Evolutionary conservation across 805 yeast genomes (phyloP).

Genomic region (Cyberlindnera mississippiensis): DNA sequence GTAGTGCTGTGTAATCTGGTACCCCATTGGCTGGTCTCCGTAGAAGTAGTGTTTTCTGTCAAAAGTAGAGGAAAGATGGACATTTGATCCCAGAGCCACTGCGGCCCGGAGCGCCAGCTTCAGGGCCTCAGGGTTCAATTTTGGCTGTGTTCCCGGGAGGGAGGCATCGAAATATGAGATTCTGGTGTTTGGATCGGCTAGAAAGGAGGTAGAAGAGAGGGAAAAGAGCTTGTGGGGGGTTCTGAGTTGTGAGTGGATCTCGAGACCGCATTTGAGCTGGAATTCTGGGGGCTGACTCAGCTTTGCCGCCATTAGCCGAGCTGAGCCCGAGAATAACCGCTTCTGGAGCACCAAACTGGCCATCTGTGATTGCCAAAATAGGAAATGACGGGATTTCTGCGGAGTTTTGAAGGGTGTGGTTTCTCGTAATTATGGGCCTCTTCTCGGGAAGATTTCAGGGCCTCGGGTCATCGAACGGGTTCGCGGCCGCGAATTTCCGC

Average conservation of each 20-base stretch:
- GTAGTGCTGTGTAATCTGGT: conserved; percentile 89
- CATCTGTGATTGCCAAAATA: too few relatives aligned
- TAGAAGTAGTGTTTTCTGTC: conserved; percentile 96
- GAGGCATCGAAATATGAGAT: conserved; percentile 80
- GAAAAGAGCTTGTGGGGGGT: conserved; percentile 79
- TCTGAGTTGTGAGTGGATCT: conserved; percentile 85
- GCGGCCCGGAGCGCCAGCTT: conserved; percentile 70
- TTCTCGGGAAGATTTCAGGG: too few relatives aligned
- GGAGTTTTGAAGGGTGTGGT: too few relatives aligned
- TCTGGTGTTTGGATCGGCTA: conserved; percentile 58
- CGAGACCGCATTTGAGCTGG: conserved; percentile 77
- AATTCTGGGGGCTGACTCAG: conserved; percentile 27
- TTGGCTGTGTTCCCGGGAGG: conserved; percentile 91
- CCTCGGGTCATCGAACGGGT: too few relatives aligned
- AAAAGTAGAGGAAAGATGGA: conserved; percentile 59
- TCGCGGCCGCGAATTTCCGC: not conserved
- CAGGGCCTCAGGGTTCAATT: conserved; percentile 69
- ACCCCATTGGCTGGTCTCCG: conserved; percentile 94
- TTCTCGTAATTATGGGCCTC: too few relatives aligned
- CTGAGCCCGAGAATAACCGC: too few relatives aligned
- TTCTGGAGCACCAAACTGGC: too few relatives aligned
- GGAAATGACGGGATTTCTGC: too few relatives aligned
- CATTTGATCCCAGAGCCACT: conserved; percentile 55
- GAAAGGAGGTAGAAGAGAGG: conserved; percentile 44
- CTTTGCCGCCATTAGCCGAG: not conserved